Base-by-base conservation (phyloP, 768 basidiomycete species). In the Auricularia heimuer region DNA sequence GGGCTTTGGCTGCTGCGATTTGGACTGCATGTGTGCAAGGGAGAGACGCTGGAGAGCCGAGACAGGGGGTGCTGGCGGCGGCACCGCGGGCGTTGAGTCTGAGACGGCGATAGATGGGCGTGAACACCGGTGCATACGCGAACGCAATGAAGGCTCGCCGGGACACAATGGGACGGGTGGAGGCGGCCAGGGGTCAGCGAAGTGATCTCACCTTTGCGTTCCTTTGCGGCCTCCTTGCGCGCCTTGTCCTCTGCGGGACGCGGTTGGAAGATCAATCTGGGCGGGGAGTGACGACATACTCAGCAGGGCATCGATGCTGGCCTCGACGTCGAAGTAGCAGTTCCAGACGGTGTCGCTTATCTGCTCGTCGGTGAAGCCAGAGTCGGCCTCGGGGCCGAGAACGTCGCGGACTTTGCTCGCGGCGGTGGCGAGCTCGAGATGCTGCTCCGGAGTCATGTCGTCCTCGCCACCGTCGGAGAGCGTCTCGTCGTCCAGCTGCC, bases 281-380 rank as follows among this genome's bases (percentile, higher is more conserved):
- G 44, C 35, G 14, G 8, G 39, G 8, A 7, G 39, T 24, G 6
- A 37, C 14, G 3, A 78, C 87, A 68, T 67, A 94, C 93, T 88
- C 44, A 89, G 69, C 34, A 92, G 78, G 84, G 86, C 92, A 37
- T 83, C 77, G 10, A 96, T 76, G 18, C 90, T 85, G 73, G 86
- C 82, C 39, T 92, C 85, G 16, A 89, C 81, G 71, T 96, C 87
- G 70, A 96, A 98, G 74, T 90, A 90, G 70, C 78, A 85, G 70
- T 98, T 86, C 89, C 94, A 98, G 58, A 98, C 78, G 0, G 83
- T 80, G 67, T 92, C 89, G 71, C 82, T 84, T 72, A 99, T 89
- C 62, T 85, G 80, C 39, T 78, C 75, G 73, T 96, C 91, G 54
- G 88, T 80, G 56, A 96, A 75, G 6, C 86, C 89, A 37, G 87